Conservation (phyloP, 1,139 yeast species). For the Kodamaea ohmeri region DNA sequence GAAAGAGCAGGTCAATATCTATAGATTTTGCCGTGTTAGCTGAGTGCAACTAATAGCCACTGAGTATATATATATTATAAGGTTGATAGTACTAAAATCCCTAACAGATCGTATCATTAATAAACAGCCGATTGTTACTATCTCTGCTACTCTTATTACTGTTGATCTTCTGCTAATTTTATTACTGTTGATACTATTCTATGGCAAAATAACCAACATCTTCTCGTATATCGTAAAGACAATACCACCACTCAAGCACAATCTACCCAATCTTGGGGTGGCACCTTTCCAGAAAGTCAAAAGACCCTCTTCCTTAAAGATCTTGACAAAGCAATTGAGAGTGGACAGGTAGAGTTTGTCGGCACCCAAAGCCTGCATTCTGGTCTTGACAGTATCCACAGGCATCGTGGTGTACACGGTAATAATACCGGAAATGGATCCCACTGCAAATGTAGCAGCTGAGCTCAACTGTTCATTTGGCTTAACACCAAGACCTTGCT, state of each 20-base stretch:
- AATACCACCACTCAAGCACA: conserved; percentile 91
- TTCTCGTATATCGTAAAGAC: conserved; percentile 94
- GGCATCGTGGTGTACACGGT: conserved; percentile 98
- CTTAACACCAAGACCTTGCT: conserved; percentile 63
- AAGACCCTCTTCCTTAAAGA: conserved; percentile 87
- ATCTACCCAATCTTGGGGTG: conserved; percentile 90
- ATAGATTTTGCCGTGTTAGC: no score
- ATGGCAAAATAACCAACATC: conserved; percentile 56
- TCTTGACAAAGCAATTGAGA: conserved; percentile 72
- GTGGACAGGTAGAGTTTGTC: conserved; percentile 69
- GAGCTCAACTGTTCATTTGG: conserved; percentile 76
- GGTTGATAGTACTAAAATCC: no score
- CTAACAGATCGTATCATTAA: no score
- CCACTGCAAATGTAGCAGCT: conserved; percentile 79
- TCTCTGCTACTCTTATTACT: neutral
- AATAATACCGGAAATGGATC: conserved; percentile 88
- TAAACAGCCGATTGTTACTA: neutral
- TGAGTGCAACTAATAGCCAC: no score
- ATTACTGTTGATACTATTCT: neutral
- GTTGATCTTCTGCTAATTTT: neutral
- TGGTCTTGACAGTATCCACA: conserved; percentile 92
- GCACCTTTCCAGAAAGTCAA: conserved; percentile 97
- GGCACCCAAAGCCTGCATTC: conserved; percentile 95
- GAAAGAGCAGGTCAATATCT: neutral
- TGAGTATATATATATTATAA: no score